Evolutionary conservation across 1,284 basidiomycete species (phyloP), one percentile per base, ranked within the genome.

Genomic region (Boletus mariae): DNA sequence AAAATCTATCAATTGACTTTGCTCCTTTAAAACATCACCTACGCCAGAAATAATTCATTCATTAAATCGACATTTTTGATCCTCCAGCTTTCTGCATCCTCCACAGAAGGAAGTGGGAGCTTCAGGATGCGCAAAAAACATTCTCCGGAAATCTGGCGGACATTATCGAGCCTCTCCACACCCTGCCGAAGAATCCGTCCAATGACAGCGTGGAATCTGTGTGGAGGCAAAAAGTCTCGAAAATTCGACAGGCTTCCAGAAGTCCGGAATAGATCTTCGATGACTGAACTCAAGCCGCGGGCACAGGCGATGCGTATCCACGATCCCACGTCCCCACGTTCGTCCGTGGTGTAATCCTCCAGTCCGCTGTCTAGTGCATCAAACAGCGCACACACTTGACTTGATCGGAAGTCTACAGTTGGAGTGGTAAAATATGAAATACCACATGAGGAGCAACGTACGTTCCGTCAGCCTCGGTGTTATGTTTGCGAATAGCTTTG

Each of bases 281-380:
- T 73, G 55, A 80, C 69, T 4, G 73, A 71, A 23, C 79, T 74
- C 57, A 93, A 64, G 15, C 87, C 84, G 47, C 78, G 77, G 57
- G 92, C 75, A 64, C 84, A 85, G 40, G 84, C 77, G n/a, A 90
- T 78, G 47, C 97, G 87, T 29, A 97, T 82, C 95, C 95, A 98
- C 0, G 95, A 98, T 28, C 97, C 97, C 25, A 99, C 91, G 66
- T 99, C 97, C 5, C 97, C 97, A 53, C 97, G 82, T 69, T 97
- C 90, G 66, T 99, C 97, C 31, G 83, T 85, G 2, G 92, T 87
- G 66, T 98, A 98, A 73, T 99, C 96, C 15, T 83, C 77, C 38
- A 99, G 70, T 2, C 93, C 94, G 12, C 64, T 66, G 20, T 87
- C 70, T 44, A 90, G 65, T 23, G 78, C 75, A 52, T 80, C 74